These are phyloP conservation scores for Ramalina intermedia DNA, from an alignment of 495 filamentous ascomycete genomes.

Conservation along the genomic window DNA sequence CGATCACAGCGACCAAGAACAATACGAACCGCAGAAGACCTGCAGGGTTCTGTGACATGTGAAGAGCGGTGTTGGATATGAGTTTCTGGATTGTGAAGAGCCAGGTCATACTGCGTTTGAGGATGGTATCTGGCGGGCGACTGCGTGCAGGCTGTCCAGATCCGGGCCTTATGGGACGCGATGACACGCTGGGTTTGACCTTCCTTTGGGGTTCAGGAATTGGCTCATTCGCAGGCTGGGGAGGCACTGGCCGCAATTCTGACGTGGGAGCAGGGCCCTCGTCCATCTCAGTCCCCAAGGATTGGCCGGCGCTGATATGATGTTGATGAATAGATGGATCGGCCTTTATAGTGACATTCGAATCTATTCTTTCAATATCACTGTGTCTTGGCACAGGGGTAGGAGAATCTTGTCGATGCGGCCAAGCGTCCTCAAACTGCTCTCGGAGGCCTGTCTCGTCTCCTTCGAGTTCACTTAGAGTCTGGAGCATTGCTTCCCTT, in stretches of 20 bases:
- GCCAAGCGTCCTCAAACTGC: slow-evolving; percentile 52
- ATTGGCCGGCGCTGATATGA: slow-evolving; percentile 30
- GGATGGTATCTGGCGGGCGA: slow-evolving; percentile 27
- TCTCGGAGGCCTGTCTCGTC: slow-evolving; percentile 39
- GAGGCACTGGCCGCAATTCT: background rate
- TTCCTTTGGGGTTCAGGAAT: background rate
- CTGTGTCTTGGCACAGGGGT: slow-evolving; percentile 41
- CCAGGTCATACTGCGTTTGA: slow-evolving; percentile 33
- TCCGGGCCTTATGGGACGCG: slow-evolving; percentile 7
- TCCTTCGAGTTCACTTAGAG: slow-evolving; percentile 40
- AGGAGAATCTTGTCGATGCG: slow-evolving; percentile 39
- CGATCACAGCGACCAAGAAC: slow-evolving; percentile 67
- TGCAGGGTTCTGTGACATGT: slow-evolving; percentile 58
- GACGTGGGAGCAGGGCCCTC: background rate
- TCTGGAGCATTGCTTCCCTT: slow-evolving; percentile 71
- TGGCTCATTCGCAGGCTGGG: background rate
- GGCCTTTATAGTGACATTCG: slow-evolving; percentile 20
- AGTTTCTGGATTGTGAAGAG: slow-evolving; percentile 43
- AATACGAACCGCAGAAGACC: slow-evolving; percentile 59
- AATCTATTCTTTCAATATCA: slow-evolving; percentile 14
- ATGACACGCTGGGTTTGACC: background rate
- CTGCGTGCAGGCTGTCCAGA: slow-evolving; percentile 20
- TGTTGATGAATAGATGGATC: slow-evolving; percentile 37
- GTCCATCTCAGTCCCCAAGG: background rate
- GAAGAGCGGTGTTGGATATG: slow-evolving; percentile 44